These are phyloP conservation scores for Rickenella mellea DNA, from an alignment of 768 basidiomycete genomes.

Conservation along the genomic window DNA sequence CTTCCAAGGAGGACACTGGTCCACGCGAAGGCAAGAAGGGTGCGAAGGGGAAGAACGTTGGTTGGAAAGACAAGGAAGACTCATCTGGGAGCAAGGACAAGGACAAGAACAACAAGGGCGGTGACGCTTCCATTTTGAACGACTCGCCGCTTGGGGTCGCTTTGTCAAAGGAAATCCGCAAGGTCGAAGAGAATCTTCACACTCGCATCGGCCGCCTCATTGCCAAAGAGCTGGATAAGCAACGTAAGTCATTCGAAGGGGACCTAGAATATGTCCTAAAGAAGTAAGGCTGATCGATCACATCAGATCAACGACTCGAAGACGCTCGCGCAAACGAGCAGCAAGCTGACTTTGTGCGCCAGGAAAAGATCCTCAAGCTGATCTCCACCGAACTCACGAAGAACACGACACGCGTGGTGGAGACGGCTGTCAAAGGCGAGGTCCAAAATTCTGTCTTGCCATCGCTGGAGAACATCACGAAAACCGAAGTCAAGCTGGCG, in stretches of 20 bases:
- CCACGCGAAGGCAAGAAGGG: constrained; percentile 43
- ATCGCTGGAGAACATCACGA: constrained; percentile 73
- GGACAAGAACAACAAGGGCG: constrained; percentile 24
- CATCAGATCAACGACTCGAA: constrained; percentile 72
- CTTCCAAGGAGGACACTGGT: constrained; percentile 43
- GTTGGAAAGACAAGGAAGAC: constrained; percentile 46
- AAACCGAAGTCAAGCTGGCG: constrained; percentile 68
- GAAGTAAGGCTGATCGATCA: constrained; percentile 2
- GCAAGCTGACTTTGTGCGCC: constrained; percentile 70
- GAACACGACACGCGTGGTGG: constrained; percentile 83
- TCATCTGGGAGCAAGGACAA: constrained; percentile 30
- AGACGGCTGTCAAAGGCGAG: constrained; percentile 80
- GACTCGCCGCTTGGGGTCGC: constrained; percentile 50
- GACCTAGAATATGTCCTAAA: constrained; percentile 4
- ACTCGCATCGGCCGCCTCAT: constrained; percentile 70
- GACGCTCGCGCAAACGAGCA: constrained; percentile 73
- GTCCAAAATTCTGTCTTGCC: constrained; percentile 80
- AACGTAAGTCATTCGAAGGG: constrained; percentile 44
- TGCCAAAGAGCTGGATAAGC: constrained; percentile 83
- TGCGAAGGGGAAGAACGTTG: constrained; percentile 46
- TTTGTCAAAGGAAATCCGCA: constrained; percentile 69
- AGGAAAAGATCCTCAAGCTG: constrained; percentile 83
- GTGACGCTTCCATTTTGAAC: constrained; percentile 24
- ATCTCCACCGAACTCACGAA: constrained; percentile 81
- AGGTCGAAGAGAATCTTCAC: constrained; percentile 74